Evolutionary conservation across 148 eudicot species (phyloP), one percentile per base, ranked within the genome.

Genomic region (Nepenthes gracilis): DNA sequence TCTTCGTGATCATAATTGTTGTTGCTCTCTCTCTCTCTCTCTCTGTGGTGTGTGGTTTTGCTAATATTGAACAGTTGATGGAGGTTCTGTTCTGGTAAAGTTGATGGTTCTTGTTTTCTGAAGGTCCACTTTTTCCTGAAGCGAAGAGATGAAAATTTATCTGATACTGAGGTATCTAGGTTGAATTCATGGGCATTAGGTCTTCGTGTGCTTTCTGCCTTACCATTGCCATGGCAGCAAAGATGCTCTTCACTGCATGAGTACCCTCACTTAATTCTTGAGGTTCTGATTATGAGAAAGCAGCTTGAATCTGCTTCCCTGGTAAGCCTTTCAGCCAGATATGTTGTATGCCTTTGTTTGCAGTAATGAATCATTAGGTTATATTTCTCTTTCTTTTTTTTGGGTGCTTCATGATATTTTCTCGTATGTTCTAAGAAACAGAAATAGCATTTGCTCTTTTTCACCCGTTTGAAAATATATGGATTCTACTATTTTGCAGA

Each of bases 221-320:
- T 94, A 72, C 99, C 99, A 33, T 69, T 94, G 66, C 99, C 97
- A 63, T 94, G 97, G 99, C 99, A 94, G 81, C 99, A 94, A 70
- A 86, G 90, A 70, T 94, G 99, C 58, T 94, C 99, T 55, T 75
- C 95, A 54, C 79, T 94, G 55, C 99, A 94, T 71, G 99, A 89
- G 83, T 93, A 89, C 68, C 99, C 99, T 60, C 93, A 86, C 65
- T 63, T 94, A 81, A 94, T 94, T 67, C 62, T 94, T 64, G 99
- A 94, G 78, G 99, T 94, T 62, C 75, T 94, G 67, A 75, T 94
- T 70, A 94, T 94, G 99, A 83, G 99, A 65, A 94, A 94, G 67
- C 95, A 94, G 68, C 81, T 94, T 43, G 90, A 89, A 60, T 94
- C 99, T 75, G 99, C 95, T 73, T 86, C 97, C 59, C 73, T 83